Conservation (phyloP, 768 basidiomycete genomes). For the Podaxis sp. region DNA sequence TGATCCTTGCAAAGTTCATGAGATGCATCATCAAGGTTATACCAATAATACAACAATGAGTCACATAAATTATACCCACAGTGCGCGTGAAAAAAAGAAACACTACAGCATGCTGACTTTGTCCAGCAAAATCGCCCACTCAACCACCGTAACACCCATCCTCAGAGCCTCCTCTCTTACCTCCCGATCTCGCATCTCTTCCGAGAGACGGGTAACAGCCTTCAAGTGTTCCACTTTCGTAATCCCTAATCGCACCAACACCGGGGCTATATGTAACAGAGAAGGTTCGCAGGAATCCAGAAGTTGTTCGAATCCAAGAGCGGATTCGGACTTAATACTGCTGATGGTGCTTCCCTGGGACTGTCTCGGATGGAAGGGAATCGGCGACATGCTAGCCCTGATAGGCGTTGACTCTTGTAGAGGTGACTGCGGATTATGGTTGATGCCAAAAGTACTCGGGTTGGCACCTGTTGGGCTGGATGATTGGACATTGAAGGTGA, state of each 20-base stretch:
- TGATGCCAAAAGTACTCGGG: background rate
- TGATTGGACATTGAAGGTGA: constrained; percentile 17
- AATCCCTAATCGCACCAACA: constrained; percentile 60
- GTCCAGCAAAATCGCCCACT: constrained; percentile 80
- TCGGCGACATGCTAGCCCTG: constrained; percentile 27
- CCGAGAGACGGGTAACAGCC: constrained; percentile 59
- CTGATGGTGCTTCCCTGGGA: constrained; percentile 40
- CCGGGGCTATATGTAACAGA: constrained; percentile 58
- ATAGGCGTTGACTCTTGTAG: constrained; percentile 27
- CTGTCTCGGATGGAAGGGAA: constrained; percentile 34
- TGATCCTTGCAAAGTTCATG: too few relatives aligned
- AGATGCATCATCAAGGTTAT: background rate
- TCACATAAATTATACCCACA: constrained; percentile 3
- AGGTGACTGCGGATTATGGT: constrained; percentile 15
- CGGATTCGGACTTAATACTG: constrained; percentile 37
- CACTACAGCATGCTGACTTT: constrained; percentile 42
- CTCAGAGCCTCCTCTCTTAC: constrained; percentile 69
- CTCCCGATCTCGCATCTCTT: constrained; percentile 67
- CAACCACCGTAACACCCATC: constrained; percentile 68
- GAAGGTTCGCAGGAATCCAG: constrained; percentile 66
- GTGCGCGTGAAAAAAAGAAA: background rate
- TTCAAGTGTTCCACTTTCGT: constrained; percentile 57
- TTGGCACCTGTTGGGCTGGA: background rate
- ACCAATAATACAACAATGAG: background rate
- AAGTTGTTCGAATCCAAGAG: constrained; percentile 48